Conservation (phyloP, 495 filamentous ascomycete genomes). For the Penicillium coffeae region DNA sequence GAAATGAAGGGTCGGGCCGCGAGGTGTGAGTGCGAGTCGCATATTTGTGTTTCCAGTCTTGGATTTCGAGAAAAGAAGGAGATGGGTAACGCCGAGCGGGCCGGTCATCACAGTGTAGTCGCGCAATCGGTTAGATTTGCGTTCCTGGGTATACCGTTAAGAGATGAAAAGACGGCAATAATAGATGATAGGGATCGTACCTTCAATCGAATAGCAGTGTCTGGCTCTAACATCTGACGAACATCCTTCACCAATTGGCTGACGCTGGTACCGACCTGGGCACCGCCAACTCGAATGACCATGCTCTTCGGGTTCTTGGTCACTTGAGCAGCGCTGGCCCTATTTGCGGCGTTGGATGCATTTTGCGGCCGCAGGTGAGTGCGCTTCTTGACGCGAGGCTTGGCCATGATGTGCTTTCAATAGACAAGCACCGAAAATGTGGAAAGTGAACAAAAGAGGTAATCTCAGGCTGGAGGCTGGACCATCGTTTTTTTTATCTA, state of each 20-base stretch:
- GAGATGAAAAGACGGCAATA: background rate
- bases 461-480: conserved; percentile 10
- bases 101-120: conserved; percentile 97
- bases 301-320: conserved; percentile 82
- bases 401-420: conserved; percentile 60
- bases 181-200: conserved; percentile 25
- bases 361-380: conserved; percentile 73
- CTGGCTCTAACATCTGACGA: conserved; percentile 89
- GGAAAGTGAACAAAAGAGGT: conserved; percentile 6
- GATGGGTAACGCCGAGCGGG: conserved; percentile 87
- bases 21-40: conserved; percentile 81
- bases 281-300: conserved; percentile 95
- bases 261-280: conserved; percentile 87
- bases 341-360: conserved; percentile 50
- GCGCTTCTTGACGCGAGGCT: conserved; percentile 79
- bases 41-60: conserved; percentile 87
- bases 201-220: conserved; percentile 79
- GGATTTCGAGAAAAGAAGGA: conserved; percentile 92
- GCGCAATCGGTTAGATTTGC: conserved; percentile 80
- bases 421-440: conserved; percentile 7
- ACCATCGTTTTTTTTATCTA: conserved; percentile 36
- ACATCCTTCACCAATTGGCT: conserved; percentile 92
- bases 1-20: conserved; percentile 91
- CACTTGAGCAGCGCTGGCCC: conserved; percentile 46
- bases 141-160: conserved; percentile 54